Evolutionary conservation across 2,329 filamentous ascomycete species (phyloP).

Genomic region (Talaromyces atroroseus): DNA sequence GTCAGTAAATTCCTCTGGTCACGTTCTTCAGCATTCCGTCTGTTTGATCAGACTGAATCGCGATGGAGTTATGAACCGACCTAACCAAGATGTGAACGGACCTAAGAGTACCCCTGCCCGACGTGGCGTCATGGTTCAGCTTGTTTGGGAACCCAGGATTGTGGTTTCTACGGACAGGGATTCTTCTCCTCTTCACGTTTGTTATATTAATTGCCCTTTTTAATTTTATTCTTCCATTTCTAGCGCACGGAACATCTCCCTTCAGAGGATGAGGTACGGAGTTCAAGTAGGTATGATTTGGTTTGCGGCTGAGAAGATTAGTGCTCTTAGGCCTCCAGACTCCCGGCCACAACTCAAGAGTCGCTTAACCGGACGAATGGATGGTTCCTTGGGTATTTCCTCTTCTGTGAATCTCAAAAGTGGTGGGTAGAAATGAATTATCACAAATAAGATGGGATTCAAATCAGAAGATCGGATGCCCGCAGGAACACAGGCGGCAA

Average conservation of each 20-base stretch:
- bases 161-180: not conserved
- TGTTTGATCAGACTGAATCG: not conserved
- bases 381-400: not conserved
- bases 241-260: conserved; percentile 6
- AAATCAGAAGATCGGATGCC: too few species aligned
- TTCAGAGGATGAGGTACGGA: not conserved
- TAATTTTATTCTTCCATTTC: not conserved
- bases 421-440: not conserved
- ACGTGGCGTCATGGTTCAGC: not conserved
- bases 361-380: not conserved
- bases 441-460: not conserved
- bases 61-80: not conserved
- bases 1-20: not conserved
- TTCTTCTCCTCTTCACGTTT: not conserved
- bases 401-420: not conserved
- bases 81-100: not conserved
- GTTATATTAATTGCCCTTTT: not conserved
- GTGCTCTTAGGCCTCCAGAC: not conserved
- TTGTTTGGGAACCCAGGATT: not conserved
- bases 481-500: not conserved
- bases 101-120: not conserved
- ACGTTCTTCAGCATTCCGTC: not conserved
- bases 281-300: not conserved
- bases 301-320: conserved; percentile 6
- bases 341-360: too few species aligned